Base-by-base conservation (phyloP, 805 yeast genomes). In the Dipodascopsis uninucleata region DNA sequence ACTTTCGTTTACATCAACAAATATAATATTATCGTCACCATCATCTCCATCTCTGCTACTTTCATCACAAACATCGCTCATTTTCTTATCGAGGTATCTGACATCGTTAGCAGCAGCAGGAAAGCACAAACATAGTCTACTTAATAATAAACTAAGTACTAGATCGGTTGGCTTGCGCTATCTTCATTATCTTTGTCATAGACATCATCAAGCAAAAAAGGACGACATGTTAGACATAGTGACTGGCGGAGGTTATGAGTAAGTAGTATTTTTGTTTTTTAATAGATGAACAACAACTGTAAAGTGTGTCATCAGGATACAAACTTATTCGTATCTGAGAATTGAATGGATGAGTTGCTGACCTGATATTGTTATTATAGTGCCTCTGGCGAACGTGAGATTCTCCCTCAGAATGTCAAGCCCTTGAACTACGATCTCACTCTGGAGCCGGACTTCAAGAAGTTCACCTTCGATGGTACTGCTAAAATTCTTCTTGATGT, bases 341-440 rank as follows among this genome's bases (percentile, higher is more conserved):
- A 5, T 25, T 39, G 24, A 34, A 5, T 31, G 8, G 25, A 8
- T 22, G n/a, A 14, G n/a, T 21, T 31, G 26, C 29, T 24, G 21
- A 28, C 34, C 14, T 9, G 12, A 9, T 25, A 31, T 14, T 25
- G 5, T 16, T 1, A 14, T 28, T 8, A 26, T 32, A 47, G 53
- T 32, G n/a, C 52, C 40, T 23, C 53, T 2, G 52, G 52, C 18
- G 53, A 37, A 8, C 67, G 74, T 31, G 64, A 64, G 57, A 72
- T 78, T 3, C 76, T 79, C 49, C 94, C 85, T 57, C 69, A 70
- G 38, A 69, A 75, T 42, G 82, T 88, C 49, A 73, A 73, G 47
- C 97, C 98, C 28, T 57, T 68, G 28, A 85, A 84, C 65, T 90
- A 93, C 62, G 76, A 78, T 43, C 63, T 93, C 26, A 72, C 79